Base-by-base conservation (phyloP, 108 stramenopile species). In the Licmophora abbreviata region DNA sequence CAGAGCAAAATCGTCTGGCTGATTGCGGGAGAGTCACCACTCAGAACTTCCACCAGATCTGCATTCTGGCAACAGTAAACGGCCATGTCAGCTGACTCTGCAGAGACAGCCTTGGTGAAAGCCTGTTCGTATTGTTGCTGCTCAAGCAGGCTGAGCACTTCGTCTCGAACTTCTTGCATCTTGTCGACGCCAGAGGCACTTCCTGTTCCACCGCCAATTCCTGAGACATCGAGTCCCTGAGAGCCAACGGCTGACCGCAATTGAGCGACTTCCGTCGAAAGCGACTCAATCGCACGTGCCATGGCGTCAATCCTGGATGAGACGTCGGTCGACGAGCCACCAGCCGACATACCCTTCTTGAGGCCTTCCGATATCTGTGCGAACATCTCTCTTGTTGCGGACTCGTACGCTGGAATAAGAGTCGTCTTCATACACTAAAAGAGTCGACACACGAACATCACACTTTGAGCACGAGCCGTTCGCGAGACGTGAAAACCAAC, bases 1-100 rank as follows among this genome's bases (percentile, higher is more conserved):
- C 87, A 91, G 4, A 95, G 58, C 51, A 95, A 61, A 41, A 93
- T 80, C 11, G 83, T 73, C 58, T 91, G 91, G 46, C 76, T 77
- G 21, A 95, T 55, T 3, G 48, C 30, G 3, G 78, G 61, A 24
- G 48, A 34, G 1, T 31, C 50, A 20, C 79, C 68, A 35, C 61
- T 67, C 40, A 92, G 54, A 7, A 88, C 82, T 18, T 44, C 56
- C 2, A 41, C 41, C 12, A 77, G 21, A 44, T 85, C 62, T 6
- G 84, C 66, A 29, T 68, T 54, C 40, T 64, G 66, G 53, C 86
- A 92, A 15, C 58, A 64, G 40, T 76, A 88, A 1, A 92, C 40
- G 12, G 76, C 80, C 56, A 92, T 52, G 27, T 81, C 84, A 8
- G 76, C 64, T 32, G 76, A 75, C 0, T 73, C 51, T 22, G 79